Evolutionary conservation across 169 alveolate genomes (phyloP).

Genomic region (Plasmodium gonderi): DNA sequence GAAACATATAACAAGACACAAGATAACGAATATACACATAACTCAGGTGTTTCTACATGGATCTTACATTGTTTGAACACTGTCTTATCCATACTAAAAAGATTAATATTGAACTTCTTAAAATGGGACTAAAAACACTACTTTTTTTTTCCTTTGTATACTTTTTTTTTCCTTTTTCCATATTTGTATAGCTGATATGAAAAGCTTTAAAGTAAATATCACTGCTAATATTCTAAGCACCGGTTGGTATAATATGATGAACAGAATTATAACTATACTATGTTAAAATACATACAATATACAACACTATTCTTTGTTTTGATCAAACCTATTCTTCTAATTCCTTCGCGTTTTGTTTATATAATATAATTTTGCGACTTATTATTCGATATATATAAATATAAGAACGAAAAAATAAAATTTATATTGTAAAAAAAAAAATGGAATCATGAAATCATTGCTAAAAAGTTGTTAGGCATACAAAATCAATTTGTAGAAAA

Average conservation of each 20-base stretch:
- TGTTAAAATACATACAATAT: not conserved
- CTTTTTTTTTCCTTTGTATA: not conserved
- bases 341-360: not conserved
- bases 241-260: no score
- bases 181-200: not conserved
- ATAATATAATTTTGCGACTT: not conserved
- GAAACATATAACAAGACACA: not conserved
- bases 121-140: slow-evolving; percentile 9
- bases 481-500: not conserved
- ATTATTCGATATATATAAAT: not conserved
- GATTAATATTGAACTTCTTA: not conserved
- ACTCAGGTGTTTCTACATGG: not conserved
- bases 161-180: not conserved
- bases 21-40: no score
- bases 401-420: not conserved
- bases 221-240: no score
- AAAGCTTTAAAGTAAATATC: not conserved
- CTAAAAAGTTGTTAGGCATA: not conserved
- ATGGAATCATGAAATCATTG: not conserved
- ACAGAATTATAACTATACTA: not conserved
- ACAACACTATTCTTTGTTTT: no score
- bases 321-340: not conserved
- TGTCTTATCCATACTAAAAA: slow-evolving; percentile 18
- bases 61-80: slow-evolving; percentile 7
- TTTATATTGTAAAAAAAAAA: not conserved